Evolutionary conservation across 257 asterid genomes (phyloP).

Genomic region (Misopates orontium): DNA sequence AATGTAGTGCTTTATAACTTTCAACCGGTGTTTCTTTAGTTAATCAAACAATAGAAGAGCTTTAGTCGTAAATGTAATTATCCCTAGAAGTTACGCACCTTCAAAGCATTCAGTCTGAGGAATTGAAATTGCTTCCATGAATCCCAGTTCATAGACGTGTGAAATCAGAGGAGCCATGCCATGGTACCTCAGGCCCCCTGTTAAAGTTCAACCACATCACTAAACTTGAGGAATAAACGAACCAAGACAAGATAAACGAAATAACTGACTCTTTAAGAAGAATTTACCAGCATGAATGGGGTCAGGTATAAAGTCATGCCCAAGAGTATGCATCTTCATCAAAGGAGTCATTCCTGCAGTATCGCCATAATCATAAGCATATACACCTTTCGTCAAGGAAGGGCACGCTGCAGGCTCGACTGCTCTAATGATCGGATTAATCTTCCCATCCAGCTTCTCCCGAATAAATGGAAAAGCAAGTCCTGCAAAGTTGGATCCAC

Average conservation of each 20-base stretch:
- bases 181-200: slow-evolving; percentile 93
- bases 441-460: slow-evolving; percentile 77
- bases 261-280: not conserved
- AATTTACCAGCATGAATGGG: slow-evolving; percentile 86
- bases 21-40: too few species aligned
- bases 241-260: not conserved
- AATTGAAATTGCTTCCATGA: slow-evolving; percentile 73
- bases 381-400: slow-evolving; percentile 81
- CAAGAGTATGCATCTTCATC: slow-evolving; percentile 99
- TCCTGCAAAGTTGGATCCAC: slow-evolving; percentile 92
- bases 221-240: not conserved
- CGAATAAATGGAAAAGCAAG: slow-evolving; percentile 89
- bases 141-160: slow-evolving; percentile 76
- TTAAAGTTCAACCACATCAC: not conserved
- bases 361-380: slow-evolving; percentile 91
- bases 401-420: slow-evolving; percentile 98
- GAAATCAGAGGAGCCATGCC: slow-evolving; percentile 97
- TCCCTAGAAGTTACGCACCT: slow-evolving; percentile 37
- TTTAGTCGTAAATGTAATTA: too few species aligned
- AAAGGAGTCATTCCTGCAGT: slow-evolving; percentile 95
- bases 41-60: too few species aligned
- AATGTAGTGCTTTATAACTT: too few species aligned
- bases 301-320: slow-evolving; percentile 88
- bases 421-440: slow-evolving; percentile 67
- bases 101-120: slow-evolving; percentile 90